Evolutionary conservation across 305 asterid genomes (phyloP).

Genomic region (Coffea humblotiana): DNA sequence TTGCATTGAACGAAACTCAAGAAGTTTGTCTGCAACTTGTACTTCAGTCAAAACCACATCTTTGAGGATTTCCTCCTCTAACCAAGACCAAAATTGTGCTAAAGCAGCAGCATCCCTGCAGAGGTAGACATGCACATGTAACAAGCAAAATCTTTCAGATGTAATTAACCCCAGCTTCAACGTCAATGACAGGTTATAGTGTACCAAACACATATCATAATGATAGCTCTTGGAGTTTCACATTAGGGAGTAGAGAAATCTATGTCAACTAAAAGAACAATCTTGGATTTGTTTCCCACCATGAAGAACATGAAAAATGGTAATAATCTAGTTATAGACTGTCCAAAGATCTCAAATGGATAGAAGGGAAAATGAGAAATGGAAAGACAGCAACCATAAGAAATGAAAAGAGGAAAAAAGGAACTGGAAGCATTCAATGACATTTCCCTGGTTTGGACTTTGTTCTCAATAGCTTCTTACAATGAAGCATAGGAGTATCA

Average conservation of each 20-base stretch:
- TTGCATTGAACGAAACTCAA: slow-evolving; percentile 86
- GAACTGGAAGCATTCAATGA: not conserved
- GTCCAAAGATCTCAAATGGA: not conserved
- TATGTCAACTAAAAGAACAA: not conserved
- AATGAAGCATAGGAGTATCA: not conserved
- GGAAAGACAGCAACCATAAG: not conserved
- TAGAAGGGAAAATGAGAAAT: not conserved
- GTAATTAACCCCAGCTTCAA: not conserved
- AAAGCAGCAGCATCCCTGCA: slow-evolving; percentile 96
- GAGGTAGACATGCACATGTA: slow-evolving; percentile 1
- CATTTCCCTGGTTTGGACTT: not conserved
- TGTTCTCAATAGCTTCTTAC: not conserved
- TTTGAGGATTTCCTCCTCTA: slow-evolving; percentile 72
- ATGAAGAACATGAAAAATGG: not conserved
- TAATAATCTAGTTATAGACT: not conserved
- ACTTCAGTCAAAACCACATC: slow-evolving; percentile 70
- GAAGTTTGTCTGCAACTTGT: slow-evolving; percentile 81
- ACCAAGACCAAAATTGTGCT: slow-evolving; percentile 95
- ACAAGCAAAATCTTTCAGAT: slow-evolving; percentile 1
- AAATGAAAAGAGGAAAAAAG: not conserved
- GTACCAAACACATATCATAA: not conserved
- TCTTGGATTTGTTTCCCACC: not conserved
- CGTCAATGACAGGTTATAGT: not conserved
- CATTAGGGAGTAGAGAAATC: not conserved
- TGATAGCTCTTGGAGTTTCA: not conserved